Evolutionary conservation across 1,284 basidiomycete genomes (phyloP).

Genomic region (Ustilago hordei): DNA sequence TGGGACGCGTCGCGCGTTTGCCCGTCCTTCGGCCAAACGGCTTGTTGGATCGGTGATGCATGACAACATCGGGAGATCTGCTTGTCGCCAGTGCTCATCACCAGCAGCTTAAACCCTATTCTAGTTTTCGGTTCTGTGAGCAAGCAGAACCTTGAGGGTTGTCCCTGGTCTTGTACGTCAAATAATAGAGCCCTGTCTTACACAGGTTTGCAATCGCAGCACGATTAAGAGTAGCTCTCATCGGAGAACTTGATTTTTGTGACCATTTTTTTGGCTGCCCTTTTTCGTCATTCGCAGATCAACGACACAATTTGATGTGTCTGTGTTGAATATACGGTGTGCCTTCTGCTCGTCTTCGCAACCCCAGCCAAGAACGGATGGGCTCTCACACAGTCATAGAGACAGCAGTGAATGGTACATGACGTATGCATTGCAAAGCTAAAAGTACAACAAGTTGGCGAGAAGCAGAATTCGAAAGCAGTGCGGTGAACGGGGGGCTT

Average conservation of each 20-base stretch:
- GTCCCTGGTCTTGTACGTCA: no score
- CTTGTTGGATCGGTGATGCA: conserved; percentile 8
- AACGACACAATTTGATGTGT: not conserved
- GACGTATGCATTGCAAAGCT: conserved; percentile 4
- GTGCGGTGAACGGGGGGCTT: not conserved
- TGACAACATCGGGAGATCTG: conserved; percentile 4
- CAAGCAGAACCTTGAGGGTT: no score
- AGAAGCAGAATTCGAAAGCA: not conserved
- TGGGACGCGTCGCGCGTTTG: conserved; percentile 41
- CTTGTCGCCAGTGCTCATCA: no score
- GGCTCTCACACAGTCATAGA: not conserved
- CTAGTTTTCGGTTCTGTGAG: no score
- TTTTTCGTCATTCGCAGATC: conserved; percentile 1
- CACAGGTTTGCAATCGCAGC: not conserved
- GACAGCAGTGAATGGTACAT: no score
- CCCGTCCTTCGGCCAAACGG: conserved; percentile 11
- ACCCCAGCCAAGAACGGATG: not conserved
- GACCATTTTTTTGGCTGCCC: not conserved
- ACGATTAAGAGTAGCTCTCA: not conserved
- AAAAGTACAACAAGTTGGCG: conserved; percentile 24
- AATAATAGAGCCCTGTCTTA: no score
- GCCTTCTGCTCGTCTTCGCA: no score
- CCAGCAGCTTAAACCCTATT: no score
- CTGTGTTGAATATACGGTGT: not conserved
- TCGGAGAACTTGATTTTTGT: not conserved